A percentile compares a stretch with the other conserved stretches of the same genome.
Evolutionary conservation across 176 grass and related monocot species (phyloP).

Genomic region (Lolium multiflorum): DNA sequence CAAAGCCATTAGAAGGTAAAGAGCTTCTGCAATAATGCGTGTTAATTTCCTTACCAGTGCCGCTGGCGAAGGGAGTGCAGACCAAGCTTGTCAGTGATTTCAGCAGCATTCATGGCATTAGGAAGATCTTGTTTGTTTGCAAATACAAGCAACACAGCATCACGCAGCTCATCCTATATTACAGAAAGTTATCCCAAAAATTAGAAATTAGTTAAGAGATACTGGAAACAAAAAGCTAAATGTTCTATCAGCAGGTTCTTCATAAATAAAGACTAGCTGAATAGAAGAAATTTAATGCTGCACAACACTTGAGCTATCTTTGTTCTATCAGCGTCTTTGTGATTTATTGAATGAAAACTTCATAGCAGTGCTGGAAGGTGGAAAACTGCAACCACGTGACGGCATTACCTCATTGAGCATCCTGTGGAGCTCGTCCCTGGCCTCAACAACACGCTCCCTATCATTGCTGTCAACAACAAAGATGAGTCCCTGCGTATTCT

Average conservation of each 20-base stretch:
- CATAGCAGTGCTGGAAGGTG: too few species aligned
- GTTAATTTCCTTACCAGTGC: constrained; percentile 63
- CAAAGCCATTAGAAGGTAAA: constrained; percentile 10
- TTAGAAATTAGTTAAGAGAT: constrained; percentile 12
- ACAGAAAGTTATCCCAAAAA: constrained; percentile 5
- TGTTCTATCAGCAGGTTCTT: not conserved
- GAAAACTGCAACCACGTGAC: constrained; percentile 19
- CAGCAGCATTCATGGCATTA: constrained; percentile 95
- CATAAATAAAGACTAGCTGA: not conserved
- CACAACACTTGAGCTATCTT: constrained; percentile 5
- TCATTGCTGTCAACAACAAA: constrained; percentile 93
- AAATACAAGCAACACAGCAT: constrained; percentile 86
- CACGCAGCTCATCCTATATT: constrained; percentile 80
- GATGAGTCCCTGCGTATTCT: constrained; percentile 89
- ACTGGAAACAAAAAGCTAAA: not conserved
- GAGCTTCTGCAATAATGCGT: not conserved
- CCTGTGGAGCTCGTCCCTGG: constrained; percentile 84
- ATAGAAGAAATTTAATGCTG: not conserved
- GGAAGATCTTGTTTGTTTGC: constrained; percentile 96
- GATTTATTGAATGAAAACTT: constrained; percentile 19
- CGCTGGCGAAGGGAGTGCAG: constrained; percentile 86
- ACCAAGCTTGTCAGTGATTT: constrained; percentile 90
- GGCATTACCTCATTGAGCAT: constrained; percentile 81
- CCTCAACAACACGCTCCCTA: constrained; percentile 91
- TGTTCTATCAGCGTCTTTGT: not conserved